These are phyloP conservation scores for Panicum virgatum DNA, from an alignment of 202 grass and related monocot genomes.

Conservation along the genomic window DNA sequence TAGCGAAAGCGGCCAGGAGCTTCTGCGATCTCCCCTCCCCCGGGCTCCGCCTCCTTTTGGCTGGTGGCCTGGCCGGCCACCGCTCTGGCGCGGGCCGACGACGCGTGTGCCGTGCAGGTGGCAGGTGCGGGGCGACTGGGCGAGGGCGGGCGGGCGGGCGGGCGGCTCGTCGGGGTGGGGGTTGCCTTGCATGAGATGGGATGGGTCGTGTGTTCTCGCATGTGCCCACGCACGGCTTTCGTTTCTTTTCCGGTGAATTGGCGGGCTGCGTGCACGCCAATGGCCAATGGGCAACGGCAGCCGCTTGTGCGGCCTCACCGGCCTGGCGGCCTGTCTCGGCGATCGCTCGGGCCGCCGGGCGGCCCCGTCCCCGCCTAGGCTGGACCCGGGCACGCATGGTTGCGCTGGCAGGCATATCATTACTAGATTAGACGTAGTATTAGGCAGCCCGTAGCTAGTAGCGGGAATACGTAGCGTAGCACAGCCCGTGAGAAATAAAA, in stretches of 20 bases:
- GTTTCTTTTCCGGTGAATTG: neutral
- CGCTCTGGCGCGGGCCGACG: constrained; percentile 11
- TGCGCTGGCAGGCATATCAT: neutral
- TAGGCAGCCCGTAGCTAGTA: neutral
- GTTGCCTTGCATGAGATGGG: too few species aligned
- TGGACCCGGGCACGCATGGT: neutral
- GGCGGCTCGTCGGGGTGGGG: neutral
- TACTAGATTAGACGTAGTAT: neutral
- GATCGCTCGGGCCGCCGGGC: neutral
- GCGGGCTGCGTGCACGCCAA: too few species aligned
- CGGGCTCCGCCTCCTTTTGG: neutral
- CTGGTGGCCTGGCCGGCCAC: neutral
- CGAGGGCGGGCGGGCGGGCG: neutral
- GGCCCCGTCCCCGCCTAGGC: neutral
- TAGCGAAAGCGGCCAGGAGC: neutral
- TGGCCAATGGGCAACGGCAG: neutral
- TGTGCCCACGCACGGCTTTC: too few species aligned
- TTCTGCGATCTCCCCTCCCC: neutral
- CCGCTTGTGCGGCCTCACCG: neutral
- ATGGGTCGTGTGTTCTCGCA: neutral
- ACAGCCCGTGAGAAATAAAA: neutral
- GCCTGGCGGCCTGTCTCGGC: neutral
- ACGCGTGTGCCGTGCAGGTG: constrained; percentile 30
- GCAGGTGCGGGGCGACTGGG: neutral
- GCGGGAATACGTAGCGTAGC: neutral